phyloP scores from a whole-genome alignment of 2,329 filamentous ascomycete species.

The Colletotrichum ledebouriae region DNA sequence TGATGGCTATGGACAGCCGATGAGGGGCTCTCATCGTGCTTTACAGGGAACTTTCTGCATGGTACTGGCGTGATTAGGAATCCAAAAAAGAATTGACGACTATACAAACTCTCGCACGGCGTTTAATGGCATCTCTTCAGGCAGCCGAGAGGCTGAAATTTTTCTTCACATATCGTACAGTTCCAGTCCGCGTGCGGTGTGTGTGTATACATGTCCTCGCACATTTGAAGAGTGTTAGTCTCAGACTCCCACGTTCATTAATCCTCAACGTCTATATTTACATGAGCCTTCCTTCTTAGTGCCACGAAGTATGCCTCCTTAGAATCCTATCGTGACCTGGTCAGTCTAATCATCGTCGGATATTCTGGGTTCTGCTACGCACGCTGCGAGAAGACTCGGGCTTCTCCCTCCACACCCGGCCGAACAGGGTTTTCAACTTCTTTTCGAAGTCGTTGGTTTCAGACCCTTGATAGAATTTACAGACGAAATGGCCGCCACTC shows the following conservation, averaged over 20 bases:
- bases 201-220: not conserved
- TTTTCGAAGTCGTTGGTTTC: conserved; percentile 87
- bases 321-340: conserved; percentile 71
- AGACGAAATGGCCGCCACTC: conserved; percentile 89
- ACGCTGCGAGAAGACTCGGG: conserved; percentile 91
- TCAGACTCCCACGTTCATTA: not conserved
- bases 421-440: conserved; percentile 81
- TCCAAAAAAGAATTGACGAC: conserved; percentile 45
- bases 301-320: conserved; percentile 91
- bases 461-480: conserved; percentile 95
- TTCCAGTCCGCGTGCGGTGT: not conserved
- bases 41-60: conserved; percentile 55
- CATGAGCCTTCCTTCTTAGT: conserved; percentile 72
- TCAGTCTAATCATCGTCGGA: conserved; percentile 7
- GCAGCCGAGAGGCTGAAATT: conserved; percentile 13
- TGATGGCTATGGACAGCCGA: conserved; percentile 28
- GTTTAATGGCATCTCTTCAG: conserved; percentile 36
- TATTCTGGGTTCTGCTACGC: conserved; percentile 52
- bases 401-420: conserved; percentile 87
- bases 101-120: conserved; percentile 33
- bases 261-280: conserved; percentile 38
- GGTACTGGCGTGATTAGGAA: conserved; percentile 63
- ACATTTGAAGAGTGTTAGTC: not conserved
- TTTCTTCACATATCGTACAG: conserved; percentile 12
- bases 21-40: conserved; percentile 38